Evolutionary conservation across 306 rosid species (phyloP).

Genomic region (Inga oerstediana): DNA sequence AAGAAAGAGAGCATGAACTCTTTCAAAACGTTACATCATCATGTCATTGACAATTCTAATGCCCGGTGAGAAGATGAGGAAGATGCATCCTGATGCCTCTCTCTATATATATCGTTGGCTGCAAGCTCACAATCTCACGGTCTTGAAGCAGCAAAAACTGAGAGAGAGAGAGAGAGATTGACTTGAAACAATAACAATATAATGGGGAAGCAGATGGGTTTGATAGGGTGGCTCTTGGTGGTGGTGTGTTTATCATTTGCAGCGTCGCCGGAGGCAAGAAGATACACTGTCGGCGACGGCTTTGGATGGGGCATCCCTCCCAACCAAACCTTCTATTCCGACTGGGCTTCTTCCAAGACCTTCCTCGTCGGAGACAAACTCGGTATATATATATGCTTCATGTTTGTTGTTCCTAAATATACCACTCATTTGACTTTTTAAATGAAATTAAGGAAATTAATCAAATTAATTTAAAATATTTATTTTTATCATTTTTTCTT

Average conservation of each 20-base stretch:
- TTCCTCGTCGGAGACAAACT: neutral
- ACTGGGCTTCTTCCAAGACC: conserved; percentile 4
- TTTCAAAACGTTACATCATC: neutral
- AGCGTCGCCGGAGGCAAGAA: neutral
- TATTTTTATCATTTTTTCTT: too few relatives aligned
- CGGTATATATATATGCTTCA: neutral
- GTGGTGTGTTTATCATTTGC: neutral
- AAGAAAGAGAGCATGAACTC: neutral
- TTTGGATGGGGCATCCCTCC: conserved; percentile 13
- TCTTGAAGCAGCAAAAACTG: neutral
- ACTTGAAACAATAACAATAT: neutral
- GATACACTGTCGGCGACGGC: neutral
- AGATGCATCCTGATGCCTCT: neutral
- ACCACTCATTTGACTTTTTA: too few relatives aligned
- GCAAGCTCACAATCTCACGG: neutral
- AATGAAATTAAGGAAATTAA: too few relatives aligned
- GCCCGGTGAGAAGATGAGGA: neutral
- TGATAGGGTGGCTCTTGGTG: neutral
- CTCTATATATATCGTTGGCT: neutral
- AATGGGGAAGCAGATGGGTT: neutral
- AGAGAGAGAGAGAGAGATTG: neutral
- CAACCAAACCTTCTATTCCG: conserved; percentile 7
- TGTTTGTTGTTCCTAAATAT: too few relatives aligned
- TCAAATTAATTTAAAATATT: too few relatives aligned
- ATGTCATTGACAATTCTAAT: neutral